Percentiles rank a stretch among this genome's conserved stretches.
Evolutionary conservation across 2,329 filamentous ascomycete genomes (phyloP).

Genomic region (Colletotrichum navitas): DNA sequence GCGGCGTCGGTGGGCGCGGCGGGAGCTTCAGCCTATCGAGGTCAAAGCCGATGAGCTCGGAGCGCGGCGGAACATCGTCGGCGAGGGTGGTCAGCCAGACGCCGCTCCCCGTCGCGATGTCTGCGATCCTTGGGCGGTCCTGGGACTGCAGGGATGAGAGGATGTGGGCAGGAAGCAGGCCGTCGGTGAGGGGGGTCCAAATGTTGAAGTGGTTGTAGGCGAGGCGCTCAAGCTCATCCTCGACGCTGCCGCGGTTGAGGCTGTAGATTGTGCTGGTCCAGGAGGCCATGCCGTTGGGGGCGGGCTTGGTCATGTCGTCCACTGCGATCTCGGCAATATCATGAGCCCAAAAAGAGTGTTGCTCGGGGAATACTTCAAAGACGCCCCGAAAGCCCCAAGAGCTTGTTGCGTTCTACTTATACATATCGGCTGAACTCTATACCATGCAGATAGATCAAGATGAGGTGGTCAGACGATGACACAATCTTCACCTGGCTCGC

Average conservation of each 20-base stretch:
- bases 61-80: constrained; percentile 8
- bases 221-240: constrained; percentile 33
- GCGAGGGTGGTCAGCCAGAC: constrained; percentile 44
- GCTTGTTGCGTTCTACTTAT: neutral
- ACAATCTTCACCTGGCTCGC: neutral
- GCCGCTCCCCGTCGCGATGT: constrained; percentile 44
- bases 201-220: constrained; percentile 38
- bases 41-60: constrained; percentile 44
- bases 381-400: neutral
- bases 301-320: constrained; percentile 5
- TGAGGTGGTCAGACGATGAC: neutral
- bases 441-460: neutral
- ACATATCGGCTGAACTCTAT: neutral
- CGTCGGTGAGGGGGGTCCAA: constrained; percentile 32
- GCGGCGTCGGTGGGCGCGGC: constrained; percentile 22
- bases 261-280: constrained; percentile 34
- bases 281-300: neutral
- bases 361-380: neutral
- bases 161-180: constrained; percentile 29
- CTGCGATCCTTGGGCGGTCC: constrained; percentile 38
- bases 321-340: neutral
- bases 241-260: constrained; percentile 31
- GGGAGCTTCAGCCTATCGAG: constrained; percentile 43
- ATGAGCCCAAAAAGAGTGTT: neutral
- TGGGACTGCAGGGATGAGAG: constrained; percentile 4